A percentile compares a stretch with the other conserved stretches of the same genome.
Evolutionary conservation across 1,284 basidiomycete genomes (phyloP).

Genomic region (Jaminaea rosea): DNA sequence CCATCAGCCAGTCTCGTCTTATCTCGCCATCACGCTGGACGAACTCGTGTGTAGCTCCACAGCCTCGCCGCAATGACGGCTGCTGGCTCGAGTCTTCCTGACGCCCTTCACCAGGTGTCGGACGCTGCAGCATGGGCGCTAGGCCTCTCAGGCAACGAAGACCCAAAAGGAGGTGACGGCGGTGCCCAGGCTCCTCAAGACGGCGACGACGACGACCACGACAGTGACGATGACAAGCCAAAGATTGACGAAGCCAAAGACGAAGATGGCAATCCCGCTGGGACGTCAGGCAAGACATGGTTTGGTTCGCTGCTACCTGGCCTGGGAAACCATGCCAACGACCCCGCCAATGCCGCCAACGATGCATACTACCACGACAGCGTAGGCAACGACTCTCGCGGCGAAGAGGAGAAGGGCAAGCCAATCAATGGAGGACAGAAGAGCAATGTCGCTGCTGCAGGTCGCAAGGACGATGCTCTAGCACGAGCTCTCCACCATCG

Average conservation of each 20-base stretch:
- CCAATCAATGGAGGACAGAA: too few relatives aligned
- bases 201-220: neutral
- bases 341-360: neutral
- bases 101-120: constrained; percentile 4
- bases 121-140: constrained; percentile 2
- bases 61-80: constrained; percentile 7
- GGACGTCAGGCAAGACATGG: too few relatives aligned
- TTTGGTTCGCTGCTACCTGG: too few relatives aligned
- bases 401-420: constrained; percentile 2
- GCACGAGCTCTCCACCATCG: neutral
- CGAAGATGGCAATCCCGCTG: too few relatives aligned
- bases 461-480: too few relatives aligned
- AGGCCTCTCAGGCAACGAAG: neutral
- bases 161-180: neutral
- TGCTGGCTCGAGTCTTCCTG: constrained; percentile 3
- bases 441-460: too few relatives aligned
- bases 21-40: too few relatives aligned
- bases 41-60: too few relatives aligned
- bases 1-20: too few relatives aligned
- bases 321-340: constrained; percentile 4
- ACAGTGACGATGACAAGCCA: neutral
- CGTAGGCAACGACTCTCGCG: too few relatives aligned
- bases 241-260: too few relatives aligned
- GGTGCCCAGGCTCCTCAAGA: too few relatives aligned
- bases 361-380: neutral